phyloP scores from a whole-genome alignment of 2,329 filamentous ascomycete species.

The Endocalyx cinctus region DNA sequence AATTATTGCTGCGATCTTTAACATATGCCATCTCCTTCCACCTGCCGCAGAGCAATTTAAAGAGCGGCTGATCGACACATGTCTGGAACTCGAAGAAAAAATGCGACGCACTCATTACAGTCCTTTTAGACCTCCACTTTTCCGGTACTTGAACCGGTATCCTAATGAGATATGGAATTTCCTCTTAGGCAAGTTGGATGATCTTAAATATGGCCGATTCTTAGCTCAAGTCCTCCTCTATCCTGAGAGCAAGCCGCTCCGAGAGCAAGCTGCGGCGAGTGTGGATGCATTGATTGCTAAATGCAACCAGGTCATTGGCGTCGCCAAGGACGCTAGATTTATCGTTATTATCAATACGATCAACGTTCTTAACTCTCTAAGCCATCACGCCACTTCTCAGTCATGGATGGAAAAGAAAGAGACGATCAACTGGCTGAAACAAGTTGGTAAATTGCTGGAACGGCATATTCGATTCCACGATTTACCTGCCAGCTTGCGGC shows the following conservation, averaged over 20 bases:
- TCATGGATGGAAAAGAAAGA: slow-evolving; percentile 70
- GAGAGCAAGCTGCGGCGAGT: slow-evolving; percentile 70
- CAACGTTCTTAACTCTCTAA: slow-evolving; percentile 77
- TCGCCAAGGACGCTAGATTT: slow-evolving; percentile 64
- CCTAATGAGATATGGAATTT: slow-evolving; percentile 81
- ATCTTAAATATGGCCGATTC: slow-evolving; percentile 84
- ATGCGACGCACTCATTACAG: slow-evolving; percentile 84
- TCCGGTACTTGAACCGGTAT: slow-evolving; percentile 91
- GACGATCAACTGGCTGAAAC: slow-evolving; percentile 54
- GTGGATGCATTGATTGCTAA: slow-evolving; percentile 66
- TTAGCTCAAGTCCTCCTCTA: slow-evolving; percentile 82
- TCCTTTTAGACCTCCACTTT: slow-evolving; percentile 84
- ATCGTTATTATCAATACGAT: slow-evolving; percentile 80
- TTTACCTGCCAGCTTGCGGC: slow-evolving; percentile 66
- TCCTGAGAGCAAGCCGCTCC: slow-evolving; percentile 66
- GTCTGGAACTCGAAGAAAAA: slow-evolving; percentile 82
- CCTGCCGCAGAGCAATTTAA: slow-evolving; percentile 87
- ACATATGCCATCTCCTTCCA: slow-evolving; percentile 95
- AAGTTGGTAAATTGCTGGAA: slow-evolving; percentile 74
- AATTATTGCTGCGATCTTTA: slow-evolving; percentile 89
- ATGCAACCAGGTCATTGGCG: slow-evolving; percentile 58
- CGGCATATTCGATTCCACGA: slow-evolving; percentile 65
- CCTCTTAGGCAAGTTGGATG: slow-evolving; percentile 73
- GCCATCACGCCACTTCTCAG: slow-evolving; percentile 57
- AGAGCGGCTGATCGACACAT: slow-evolving; percentile 80